Conservation (phyloP, 2,329 filamentous ascomycete species). For the Colletotrichum gigasporum region DNA sequence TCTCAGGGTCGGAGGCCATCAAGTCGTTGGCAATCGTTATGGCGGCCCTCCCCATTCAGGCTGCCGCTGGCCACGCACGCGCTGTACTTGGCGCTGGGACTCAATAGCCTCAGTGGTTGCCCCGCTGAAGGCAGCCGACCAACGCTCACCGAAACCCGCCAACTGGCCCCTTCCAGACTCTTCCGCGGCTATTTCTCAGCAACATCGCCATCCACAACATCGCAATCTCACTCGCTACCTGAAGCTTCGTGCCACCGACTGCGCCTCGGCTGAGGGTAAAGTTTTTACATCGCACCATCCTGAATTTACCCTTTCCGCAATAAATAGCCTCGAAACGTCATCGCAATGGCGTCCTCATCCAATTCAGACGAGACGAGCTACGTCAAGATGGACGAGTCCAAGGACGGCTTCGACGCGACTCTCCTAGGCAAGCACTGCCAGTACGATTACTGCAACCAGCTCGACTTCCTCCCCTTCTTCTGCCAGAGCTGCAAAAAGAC, state of each 20-base stretch:
- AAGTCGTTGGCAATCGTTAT: background rate
- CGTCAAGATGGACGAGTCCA: conserved; percentile 70
- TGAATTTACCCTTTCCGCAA: background rate
- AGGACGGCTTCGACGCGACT: conserved; percentile 75
- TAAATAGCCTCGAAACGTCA: conserved; percentile 19
- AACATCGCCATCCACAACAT: conserved; percentile 3
- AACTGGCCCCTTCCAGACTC: conserved; percentile 30
- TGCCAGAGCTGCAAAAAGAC: conserved; percentile 88
- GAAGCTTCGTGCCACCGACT: background rate
- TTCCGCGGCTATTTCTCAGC: conserved; percentile 29
- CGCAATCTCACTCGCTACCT: background rate
- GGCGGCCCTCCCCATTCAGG: conserved; percentile 2
- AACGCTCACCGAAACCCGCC: conserved; percentile 14
- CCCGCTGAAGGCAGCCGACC: conserved; percentile 16
- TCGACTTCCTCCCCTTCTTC: conserved; percentile 94
- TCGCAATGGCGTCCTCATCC: conserved; percentile 63
- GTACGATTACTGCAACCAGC: conserved; percentile 88
- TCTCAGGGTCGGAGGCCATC: background rate
- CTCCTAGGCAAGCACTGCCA: conserved; percentile 93
- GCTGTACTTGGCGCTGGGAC: conserved; percentile 25
- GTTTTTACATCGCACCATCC: background rate
- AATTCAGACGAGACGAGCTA: conserved; percentile 64
- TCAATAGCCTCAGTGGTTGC: conserved; percentile 7
- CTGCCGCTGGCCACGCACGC: conserved; percentile 17
- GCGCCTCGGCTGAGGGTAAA: conserved; percentile 6